These are phyloP conservation scores for Boletus rubroflammeus DNA, from an alignment of 768 basidiomycete genomes.

Conservation along the genomic window DNA sequence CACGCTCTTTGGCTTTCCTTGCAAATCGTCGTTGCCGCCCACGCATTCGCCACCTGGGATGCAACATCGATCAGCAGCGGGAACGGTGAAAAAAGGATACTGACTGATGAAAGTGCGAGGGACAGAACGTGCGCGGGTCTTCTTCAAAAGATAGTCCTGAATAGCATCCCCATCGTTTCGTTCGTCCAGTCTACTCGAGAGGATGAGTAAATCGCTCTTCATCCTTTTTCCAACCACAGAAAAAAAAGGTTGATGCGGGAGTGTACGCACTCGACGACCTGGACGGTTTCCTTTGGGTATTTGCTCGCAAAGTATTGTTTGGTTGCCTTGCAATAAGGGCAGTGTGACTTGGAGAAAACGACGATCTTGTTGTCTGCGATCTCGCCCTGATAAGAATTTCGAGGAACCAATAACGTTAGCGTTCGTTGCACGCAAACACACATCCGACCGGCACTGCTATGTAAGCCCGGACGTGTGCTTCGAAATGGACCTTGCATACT, in stretches of 20 bases:
- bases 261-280: conserved; percentile 46
- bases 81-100: conserved; percentile 9
- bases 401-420: conserved; percentile 35
- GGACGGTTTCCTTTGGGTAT: conserved; percentile 37
- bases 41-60: conserved; percentile 18
- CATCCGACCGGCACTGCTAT: neutral
- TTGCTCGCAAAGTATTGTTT: conserved; percentile 44
- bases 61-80: neutral
- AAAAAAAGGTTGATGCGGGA: neutral
- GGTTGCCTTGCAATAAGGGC: conserved; percentile 49
- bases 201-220: neutral
- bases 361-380: conserved; percentile 50
- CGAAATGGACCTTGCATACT: conserved; percentile 2
- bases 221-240: neutral
- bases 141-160: conserved; percentile 59
- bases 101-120: conserved; percentile 76
- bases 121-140: conserved; percentile 68
- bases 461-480: neutral
- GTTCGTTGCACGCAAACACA: neutral
- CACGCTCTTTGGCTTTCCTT: neutral
- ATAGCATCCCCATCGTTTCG: conserved; percentile 57
- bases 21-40: conserved; percentile 22
- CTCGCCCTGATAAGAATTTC: conserved; percentile 36
- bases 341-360: conserved; percentile 60
- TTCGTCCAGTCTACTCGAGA: conserved; percentile 45